Percentiles rank a stretch among this genome's conserved stretches.
Evolutionary conservation across 768 basidiomycete species (phyloP).

Genomic region (Aureoboletus auriporus): DNA sequence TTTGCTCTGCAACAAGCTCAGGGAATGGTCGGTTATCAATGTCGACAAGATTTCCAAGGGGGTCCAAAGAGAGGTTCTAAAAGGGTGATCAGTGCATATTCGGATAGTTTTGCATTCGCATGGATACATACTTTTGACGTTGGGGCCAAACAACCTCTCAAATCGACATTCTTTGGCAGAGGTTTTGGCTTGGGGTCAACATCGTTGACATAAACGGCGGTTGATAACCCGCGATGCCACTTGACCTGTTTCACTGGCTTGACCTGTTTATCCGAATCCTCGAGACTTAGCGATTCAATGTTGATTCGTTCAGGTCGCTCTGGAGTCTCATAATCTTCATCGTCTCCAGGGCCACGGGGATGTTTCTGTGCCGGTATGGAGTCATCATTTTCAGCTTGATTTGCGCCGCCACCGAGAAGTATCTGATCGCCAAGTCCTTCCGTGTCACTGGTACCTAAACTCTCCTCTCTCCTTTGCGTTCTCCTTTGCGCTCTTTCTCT

Average conservation of each 20-base stretch:
- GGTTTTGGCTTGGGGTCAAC: slow-evolving; percentile 48
- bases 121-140: slow-evolving; percentile 56
- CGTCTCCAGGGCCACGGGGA: slow-evolving; percentile 70
- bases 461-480: slow-evolving; percentile 44
- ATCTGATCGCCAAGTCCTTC: slow-evolving; percentile 20
- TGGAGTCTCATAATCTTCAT: slow-evolving; percentile 76
- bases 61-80: slow-evolving; percentile 61
- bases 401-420: slow-evolving; percentile 2
- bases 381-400: slow-evolving; percentile 25
- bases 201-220: slow-evolving; percentile 59
- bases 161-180: slow-evolving; percentile 37
- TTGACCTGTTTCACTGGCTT: slow-evolving; percentile 57
- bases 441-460: slow-evolving; percentile 21
- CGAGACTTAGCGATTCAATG: slow-evolving; percentile 38
- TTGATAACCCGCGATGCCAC: slow-evolving; percentile 71
- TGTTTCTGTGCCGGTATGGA: slow-evolving; percentile 36
- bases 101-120: not conserved
- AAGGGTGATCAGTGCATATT: slow-evolving; percentile 5
- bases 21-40: slow-evolving; percentile 47
- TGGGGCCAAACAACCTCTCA: slow-evolving; percentile 66
- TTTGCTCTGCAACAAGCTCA: slow-evolving; percentile 58
- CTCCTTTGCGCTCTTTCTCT: slow-evolving; percentile 58
- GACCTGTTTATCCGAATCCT: slow-evolving; percentile 28
- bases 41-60: slow-evolving; percentile 66
- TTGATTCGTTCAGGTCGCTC: slow-evolving; percentile 36